A percentile compares a stretch with the other conserved stretches of the same genome.
Evolutionary conservation across 2,329 filamentous ascomycete genomes (phyloP).

Genomic region (Clonostachys byssicola): DNA sequence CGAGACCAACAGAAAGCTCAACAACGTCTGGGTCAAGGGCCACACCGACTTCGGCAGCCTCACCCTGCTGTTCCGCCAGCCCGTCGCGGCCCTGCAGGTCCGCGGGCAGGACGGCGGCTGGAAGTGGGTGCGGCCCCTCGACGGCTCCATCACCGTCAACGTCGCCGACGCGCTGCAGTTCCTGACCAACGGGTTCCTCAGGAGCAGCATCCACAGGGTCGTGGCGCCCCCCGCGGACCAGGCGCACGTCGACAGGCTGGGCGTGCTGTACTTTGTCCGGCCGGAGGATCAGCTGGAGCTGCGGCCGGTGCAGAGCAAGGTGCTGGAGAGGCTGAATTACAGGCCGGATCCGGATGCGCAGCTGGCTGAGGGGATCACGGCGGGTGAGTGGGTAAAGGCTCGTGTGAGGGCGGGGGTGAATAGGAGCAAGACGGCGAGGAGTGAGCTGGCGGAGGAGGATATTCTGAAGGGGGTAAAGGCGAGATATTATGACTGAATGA

Average conservation of each 20-base stretch:
- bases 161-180: conserved; percentile 44
- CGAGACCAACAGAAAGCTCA: conserved; percentile 32
- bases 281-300: conserved; percentile 26
- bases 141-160: conserved; percentile 48
- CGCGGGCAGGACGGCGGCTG: conserved; percentile 31
- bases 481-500: conserved; percentile 23
- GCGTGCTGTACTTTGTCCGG: conserved; percentile 36
- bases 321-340: conserved; percentile 24
- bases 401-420: conserved; percentile 13
- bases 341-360: conserved; percentile 10
- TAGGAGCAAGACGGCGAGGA: conserved; percentile 12
- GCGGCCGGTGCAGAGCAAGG: conserved; percentile 18
- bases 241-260: conserved; percentile 37
- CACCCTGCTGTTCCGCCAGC: conserved; percentile 54
- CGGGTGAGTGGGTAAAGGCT: conserved; percentile 27
- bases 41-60: conserved; percentile 54
- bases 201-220: conserved; percentile 37
- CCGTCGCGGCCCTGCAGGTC: conserved; percentile 51
- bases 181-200: conserved; percentile 38
- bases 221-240: conserved; percentile 36
- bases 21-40: conserved; percentile 26
- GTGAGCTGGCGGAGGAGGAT: conserved; percentile 16
- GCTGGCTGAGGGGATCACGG: conserved; percentile 20
- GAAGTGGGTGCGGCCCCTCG: conserved; percentile 43
- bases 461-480: conserved; percentile 22